Conservation (phyloP, 768 basidiomycete species). For the Suillus occidentalis region DNA sequence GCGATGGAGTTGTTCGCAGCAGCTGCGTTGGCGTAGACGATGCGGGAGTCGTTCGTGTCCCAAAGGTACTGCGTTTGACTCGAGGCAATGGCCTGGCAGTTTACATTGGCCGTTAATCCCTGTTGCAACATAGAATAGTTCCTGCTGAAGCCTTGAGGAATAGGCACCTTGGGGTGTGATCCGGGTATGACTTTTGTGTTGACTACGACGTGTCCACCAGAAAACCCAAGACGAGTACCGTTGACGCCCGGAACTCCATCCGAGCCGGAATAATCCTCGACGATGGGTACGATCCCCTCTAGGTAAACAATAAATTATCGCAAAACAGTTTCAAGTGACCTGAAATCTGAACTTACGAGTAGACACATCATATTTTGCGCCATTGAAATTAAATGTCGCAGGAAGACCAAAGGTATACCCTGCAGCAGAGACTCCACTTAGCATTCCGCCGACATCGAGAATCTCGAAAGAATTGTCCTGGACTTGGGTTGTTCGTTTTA, state of each 20-base stretch:
- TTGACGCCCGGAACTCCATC: background rate
- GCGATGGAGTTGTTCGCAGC: background rate
- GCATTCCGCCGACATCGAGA: constrained; percentile 10
- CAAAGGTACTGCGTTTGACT: background rate
- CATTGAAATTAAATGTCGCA: constrained; percentile 17
- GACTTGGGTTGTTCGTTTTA: constrained; percentile 1
- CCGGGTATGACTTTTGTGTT: background rate
- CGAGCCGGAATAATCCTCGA: constrained; percentile 4
- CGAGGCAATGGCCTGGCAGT: background rate
- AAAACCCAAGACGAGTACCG: constrained; percentile 4
- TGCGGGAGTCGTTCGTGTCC: background rate
- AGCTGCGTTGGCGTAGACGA: background rate
- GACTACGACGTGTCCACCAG: constrained; percentile 6
- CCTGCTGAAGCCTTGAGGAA: background rate
- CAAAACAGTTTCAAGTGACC: background rate
- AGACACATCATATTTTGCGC: constrained; percentile 19
- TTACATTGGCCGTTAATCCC: constrained; percentile 8
- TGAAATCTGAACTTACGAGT: background rate
- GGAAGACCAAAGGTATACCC: constrained; percentile 9
- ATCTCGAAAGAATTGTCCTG: constrained; percentile 16
- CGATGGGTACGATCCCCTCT: constrained; percentile 7
- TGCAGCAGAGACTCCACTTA: constrained; percentile 19
- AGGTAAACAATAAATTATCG: background rate
- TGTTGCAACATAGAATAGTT: constrained; percentile 9
- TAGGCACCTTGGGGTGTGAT: background rate